Base-by-base conservation (phyloP, 192 early-diverging fungal species). In the Gaertneriomyces semiglobifer region DNA sequence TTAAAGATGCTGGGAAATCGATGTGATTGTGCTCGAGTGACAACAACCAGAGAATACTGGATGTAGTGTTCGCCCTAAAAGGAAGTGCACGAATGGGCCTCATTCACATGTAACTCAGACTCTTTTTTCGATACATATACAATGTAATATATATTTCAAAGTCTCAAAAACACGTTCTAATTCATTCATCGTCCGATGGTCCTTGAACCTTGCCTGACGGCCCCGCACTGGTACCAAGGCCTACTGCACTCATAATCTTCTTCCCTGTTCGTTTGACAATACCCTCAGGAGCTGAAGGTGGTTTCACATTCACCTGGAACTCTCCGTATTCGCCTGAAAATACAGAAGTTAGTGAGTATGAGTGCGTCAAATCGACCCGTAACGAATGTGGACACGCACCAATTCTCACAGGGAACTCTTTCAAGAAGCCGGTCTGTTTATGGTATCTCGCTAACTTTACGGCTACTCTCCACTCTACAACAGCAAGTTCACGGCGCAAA, bases 151-250 rank as follows among this genome's bases (percentile, higher is more conserved):
- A 33, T 33, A 33, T 33, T 33, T 1, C 25, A 33, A 33, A 33
- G 25, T 33, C 25, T 33, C 25, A 33, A 33, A 33, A 1, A 33
- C 1, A 33, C 25, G 25, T 33, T 33, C 25, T 33, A 33, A 0
- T 33, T 33, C 25, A 33, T 33, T 33, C 25, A 33, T 33, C 25
- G 4, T 14, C 44, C 43, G 41, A 6, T 43, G 44, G 10, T 20
- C 60, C 60, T n/a, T 62, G 41, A 18, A 62, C 60, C 38, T 62
- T 20, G 41, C 60, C 60, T 12, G 60, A 62, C 25, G 60, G 55
- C 11, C 55, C 55, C 16, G 0, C 55, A 33, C n/a, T 18, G 18
- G 48, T 18, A 18, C 55, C 55, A 6, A 61, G 44, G 2, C 63
- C 63, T 14, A 65, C 63, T 16, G 50, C 63, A 6, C 18, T 38